Evolutionary conservation across 768 basidiomycete species (phyloP), one percentile per base, ranked within the genome.

Genomic region (Collybiopsis luxurians): DNA sequence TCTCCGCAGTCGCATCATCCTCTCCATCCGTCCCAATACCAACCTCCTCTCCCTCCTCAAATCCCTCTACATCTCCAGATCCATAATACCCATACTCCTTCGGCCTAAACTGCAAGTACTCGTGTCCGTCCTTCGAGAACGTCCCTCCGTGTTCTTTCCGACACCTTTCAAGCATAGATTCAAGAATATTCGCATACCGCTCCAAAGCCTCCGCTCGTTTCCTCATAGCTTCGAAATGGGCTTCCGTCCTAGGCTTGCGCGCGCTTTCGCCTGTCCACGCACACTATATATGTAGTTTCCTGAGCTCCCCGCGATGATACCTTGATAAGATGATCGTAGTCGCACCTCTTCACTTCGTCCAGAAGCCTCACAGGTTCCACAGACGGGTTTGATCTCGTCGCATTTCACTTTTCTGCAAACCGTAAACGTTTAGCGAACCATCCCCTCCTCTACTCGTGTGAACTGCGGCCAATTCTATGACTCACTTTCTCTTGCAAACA

Each of bases 331-430:
- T 44, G 34, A 6, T 27, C 23, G 23, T 31, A 44, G 27, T 61
- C 69, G 31, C 45, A 78, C 77, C 65, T 79, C 77, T 49, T 67
- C 67, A 36, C 67, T 63, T 50, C 77, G 72, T 6, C 76, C 77
- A 51, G 69, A 68, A 15, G 56, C 55, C 30, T 65, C 60, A 63
- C 79, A 80, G 19, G 75, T 70, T 46, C 69, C 66, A 59, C 79
- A 81, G 28, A 72, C 63, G 38, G 79, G 79, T 59, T 74, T 75
- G 42, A 61, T 60, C 27, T 77, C 79, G 59, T 77, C 76, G 64
- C 79, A 81, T 61, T 75, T 78, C 12, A 71, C 75, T 60, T 79
- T 79, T 64, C 79, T 79, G n/a, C n/a, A n/a, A n/a, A n/a, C n/a
- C n/a, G n/a, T n/a, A n/a, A n/a, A n/a, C n/a, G n/a, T n/a, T n/a